Base-by-base conservation (phyloP, 1,284 basidiomycete species). In the Trichosporon ovoides region DNA sequence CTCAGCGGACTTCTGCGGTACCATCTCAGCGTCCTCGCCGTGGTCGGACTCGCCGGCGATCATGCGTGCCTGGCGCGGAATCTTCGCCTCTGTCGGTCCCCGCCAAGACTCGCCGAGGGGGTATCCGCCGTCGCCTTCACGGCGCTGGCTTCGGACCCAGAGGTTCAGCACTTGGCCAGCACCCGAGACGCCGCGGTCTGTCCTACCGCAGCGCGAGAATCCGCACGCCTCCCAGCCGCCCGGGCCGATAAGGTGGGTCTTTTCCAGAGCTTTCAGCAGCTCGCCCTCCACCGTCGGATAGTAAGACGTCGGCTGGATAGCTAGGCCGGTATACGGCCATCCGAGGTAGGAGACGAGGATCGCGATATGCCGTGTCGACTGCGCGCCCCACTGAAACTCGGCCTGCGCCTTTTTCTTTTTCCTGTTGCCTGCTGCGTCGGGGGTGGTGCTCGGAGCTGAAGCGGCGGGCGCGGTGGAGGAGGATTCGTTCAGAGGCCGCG, bases 161-260 rank as follows among this genome's bases (percentile, higher is more conserved):
- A 99, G 80, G 54, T 89, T 91, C 38, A 98, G 82, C 35, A 98
- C 94, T 75, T 98, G 95, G 1, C 92, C 93, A 7, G 89, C 90
- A 38, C 89, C 91, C 71, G 90, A 94, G 52, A 99, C 95, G 0
- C 96, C 95, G 36, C 87, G 82, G 80, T 99, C 95, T 22, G 95
- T 99, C 66, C 96, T 79, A 12, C 95, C 95, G 76, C 95, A 98
- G 59, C 86, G 82, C 68, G 88, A 87, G 85, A 91, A 98, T 22
- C 84, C 90, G 69, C 91, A 93, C 0, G 87, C 89, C 16, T 93
- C 89, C 61, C 89, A 81, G 9, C 78, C 82, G 0, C 81, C 83
- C 0, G 80, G 81, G 70, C 92, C 89, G 22, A 96, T 83, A 34
- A 97, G 79, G 54, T 85, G 81, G 49, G 87, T 83, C 66, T 86